phyloP scores from a whole-genome alignment of 2,329 filamentous ascomycete genomes.

The Sporothrix protearum region DNA sequence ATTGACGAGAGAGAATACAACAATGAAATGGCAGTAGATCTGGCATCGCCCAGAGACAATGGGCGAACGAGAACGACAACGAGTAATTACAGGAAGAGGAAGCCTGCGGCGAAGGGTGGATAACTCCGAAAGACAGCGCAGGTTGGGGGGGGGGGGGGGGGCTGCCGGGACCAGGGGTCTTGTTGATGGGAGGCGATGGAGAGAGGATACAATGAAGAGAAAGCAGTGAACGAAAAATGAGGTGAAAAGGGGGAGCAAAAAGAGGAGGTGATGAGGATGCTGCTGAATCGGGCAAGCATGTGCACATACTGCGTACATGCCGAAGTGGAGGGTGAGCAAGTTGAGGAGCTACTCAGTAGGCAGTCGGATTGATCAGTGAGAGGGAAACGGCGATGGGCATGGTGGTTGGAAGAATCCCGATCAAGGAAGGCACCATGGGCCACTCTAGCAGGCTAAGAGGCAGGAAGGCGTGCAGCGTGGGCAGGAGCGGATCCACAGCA shows the following conservation, averaged over 20 bases:
- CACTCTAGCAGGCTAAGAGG: background rate
- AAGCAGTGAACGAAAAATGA: background rate
- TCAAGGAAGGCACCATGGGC: background rate
- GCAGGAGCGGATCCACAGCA: background rate
- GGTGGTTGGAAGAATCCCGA: background rate
- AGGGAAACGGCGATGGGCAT: background rate
- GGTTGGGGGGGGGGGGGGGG: constrained; percentile 1
- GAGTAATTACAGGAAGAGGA: background rate
- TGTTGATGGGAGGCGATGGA: background rate
- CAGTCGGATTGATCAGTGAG: background rate
- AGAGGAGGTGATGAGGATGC: background rate
- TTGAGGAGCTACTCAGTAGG: background rate
- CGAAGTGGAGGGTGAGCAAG: background rate
- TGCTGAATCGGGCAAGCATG: background rate
- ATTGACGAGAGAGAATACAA: background rate
- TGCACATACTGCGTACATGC: no score
- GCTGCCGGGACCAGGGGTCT: background rate
- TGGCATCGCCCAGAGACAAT: background rate
- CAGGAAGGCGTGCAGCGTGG: background rate
- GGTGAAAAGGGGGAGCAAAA: background rate
- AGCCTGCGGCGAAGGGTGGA: background rate
- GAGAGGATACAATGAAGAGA: no score
- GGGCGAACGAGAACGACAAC: background rate
- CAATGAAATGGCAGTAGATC: background rate
- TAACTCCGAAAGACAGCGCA: constrained; percentile 20